Conservation (phyloP, 2,329 filamentous ascomycete species). For the Orbilia brochopaga region DNA sequence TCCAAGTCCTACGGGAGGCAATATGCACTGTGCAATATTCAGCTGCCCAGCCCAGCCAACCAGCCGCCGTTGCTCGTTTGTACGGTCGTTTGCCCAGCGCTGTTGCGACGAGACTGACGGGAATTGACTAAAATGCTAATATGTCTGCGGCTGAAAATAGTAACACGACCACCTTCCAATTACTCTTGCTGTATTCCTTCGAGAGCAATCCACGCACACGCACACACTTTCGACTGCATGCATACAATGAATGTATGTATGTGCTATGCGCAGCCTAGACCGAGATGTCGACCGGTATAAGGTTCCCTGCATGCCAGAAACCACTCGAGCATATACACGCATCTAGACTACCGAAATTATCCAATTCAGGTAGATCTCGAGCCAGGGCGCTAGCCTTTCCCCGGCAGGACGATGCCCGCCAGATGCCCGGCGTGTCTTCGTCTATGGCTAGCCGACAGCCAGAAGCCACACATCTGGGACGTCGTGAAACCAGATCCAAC, state of each 20-base stretch:
- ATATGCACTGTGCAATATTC: background rate
- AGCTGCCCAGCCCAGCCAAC: background rate
- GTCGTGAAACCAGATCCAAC: constrained; percentile 1
- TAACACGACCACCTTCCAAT: constrained; percentile 3
- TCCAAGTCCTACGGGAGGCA: too few species aligned
- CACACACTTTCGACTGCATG: too few species aligned
- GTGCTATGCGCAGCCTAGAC: too few species aligned
- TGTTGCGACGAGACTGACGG: background rate
- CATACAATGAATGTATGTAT: too few species aligned
- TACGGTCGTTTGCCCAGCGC: background rate
- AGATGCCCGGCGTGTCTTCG: background rate
- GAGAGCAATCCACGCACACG: too few species aligned
- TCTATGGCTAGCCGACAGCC: background rate
- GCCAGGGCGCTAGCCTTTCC: background rate
- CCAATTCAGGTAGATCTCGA: background rate
- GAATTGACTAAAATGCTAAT: background rate
- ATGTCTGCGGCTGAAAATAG: constrained; percentile 13
- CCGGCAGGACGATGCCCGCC: background rate
- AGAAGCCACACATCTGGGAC: constrained; percentile 1
- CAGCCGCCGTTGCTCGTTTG: background rate
- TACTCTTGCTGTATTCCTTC: too few species aligned
- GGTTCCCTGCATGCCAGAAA: too few species aligned
- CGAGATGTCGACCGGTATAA: too few species aligned
- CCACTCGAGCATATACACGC: too few species aligned
- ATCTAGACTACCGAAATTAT: too few species aligned